These are phyloP conservation scores for Pichia sp. DNA, from an alignment of 1,139 yeast species.

Conservation along the genomic window DNA sequence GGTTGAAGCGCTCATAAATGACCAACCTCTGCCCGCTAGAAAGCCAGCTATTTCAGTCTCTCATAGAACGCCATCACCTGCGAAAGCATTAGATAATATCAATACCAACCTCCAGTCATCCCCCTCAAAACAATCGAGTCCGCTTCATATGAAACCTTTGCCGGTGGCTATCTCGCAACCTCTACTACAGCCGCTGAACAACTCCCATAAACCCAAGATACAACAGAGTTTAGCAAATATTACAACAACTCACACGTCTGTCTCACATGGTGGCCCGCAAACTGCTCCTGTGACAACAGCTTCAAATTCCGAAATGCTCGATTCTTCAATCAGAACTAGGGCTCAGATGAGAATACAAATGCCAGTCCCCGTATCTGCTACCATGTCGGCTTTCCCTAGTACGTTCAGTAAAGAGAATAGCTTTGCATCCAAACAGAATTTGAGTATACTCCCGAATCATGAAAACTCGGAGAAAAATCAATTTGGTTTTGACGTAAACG, in stretches of 20 bases:
- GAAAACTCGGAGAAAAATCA: conserved; percentile 26
- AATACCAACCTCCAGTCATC: conserved; percentile 22
- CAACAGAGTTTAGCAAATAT: conserved; percentile 8
- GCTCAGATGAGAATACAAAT: conserved; percentile 43
- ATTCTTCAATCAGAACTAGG: conserved; percentile 21
- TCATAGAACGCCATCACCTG: conserved; percentile 30
- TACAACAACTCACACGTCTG: conserved; percentile 6
- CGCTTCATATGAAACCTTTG: conserved; percentile 56
- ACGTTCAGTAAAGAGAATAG: conserved; percentile 4
- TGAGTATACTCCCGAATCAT: neutral
- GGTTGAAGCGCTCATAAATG: conserved; percentile 10
- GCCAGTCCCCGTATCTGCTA: conserved; percentile 42
- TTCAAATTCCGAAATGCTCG: conserved; percentile 14
- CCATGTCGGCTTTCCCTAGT: conserved; percentile 2
- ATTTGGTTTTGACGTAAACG: conserved; percentile 46
- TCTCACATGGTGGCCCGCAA: conserved; percentile 23
- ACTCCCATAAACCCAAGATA: conserved; percentile 32
- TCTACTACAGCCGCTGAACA: conserved; percentile 56
- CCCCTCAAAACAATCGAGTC: conserved; percentile 20
- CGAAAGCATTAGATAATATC: conserved; percentile 20
- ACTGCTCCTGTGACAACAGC: conserved; percentile 25
- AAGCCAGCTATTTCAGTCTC: conserved; percentile 22
- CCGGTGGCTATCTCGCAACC: conserved; percentile 39
- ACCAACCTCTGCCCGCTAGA: conserved; percentile 19
- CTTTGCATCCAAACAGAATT: neutral